Percentiles rank a stretch among this genome's conserved stretches.
These are phyloP conservation scores for Sisymbrium irio DNA, from an alignment of 345 rosid species.

Conservation along the genomic window DNA sequence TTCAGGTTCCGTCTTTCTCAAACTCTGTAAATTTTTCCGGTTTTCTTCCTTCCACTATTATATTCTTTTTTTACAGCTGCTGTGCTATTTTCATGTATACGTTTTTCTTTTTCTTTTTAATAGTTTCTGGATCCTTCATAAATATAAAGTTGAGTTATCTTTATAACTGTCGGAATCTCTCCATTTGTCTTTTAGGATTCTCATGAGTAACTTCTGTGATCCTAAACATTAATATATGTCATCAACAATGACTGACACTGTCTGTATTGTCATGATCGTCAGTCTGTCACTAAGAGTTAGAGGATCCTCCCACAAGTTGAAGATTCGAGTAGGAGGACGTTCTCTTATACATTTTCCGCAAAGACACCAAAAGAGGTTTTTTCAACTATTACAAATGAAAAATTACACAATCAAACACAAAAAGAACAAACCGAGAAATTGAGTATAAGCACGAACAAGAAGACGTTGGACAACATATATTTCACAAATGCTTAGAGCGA, in stretches of 20 bases:
- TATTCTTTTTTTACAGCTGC: not conserved
- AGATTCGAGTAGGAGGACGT: not conserved
- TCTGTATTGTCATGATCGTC: not conserved
- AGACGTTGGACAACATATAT: too few relatives aligned
- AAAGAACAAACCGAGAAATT: not conserved
- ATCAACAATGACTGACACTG: not conserved
- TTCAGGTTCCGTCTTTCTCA: not conserved
- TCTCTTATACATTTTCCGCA: not conserved
- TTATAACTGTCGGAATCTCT: not conserved
- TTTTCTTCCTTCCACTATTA: not conserved
- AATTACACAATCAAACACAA: not conserved
- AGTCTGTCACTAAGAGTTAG: not conserved
- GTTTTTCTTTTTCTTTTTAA: not conserved
- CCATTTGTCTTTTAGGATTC: not conserved
- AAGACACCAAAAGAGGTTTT: not conserved
- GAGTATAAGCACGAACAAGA: not conserved
- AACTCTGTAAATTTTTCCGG: constrained; percentile 17
- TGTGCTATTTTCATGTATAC: not conserved
- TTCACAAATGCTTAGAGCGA: not conserved
- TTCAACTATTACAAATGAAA: not conserved
- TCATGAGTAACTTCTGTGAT: not conserved
- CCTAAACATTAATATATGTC: not conserved
- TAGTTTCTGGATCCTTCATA: constrained; percentile 2
- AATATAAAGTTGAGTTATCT: not conserved
- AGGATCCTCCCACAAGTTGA: not conserved